Base-by-base conservation (phyloP, 192 early-diverging fungal genomes). In the Podila minutissima region DNA sequence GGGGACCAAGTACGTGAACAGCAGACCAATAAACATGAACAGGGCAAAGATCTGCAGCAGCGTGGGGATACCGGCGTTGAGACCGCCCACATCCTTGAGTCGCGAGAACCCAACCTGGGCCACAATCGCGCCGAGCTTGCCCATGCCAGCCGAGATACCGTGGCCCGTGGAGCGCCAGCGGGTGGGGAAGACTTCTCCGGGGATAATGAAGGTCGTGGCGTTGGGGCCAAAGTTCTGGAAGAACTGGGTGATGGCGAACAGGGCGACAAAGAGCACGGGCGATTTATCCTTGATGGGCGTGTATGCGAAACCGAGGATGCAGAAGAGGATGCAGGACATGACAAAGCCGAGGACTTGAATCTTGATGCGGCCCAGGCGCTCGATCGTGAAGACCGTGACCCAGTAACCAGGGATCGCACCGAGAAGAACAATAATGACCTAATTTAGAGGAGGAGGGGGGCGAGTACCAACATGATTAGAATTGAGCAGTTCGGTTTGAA, bases 211-310 rank as follows among this genome's bases (percentile, higher is more conserved):
- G 0, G 90, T 93, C 0, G 96, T 97, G 28, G 89, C 84, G 83
- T 99, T 99, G 58, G 97, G 97, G 4, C 96, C 97, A 87, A 95
- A 97, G 87, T 97, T 95, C 85, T 93, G 94, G 87, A 96, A 93
- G 79, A 94, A 86, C 64, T 92, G 86, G 2, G 91, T 89, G 19
- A 88, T 72, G 2, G 90, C 89, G 65, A 89, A 93, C 26, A 94
- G 73, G 7, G 92, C 86, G 49, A 93, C 87, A 72, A 93, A 93
- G 3, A 85, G 83, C 20, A 74, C 85, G 0, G 82, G 70, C 0
- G 91, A 94, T 17, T 64, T 81, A 71, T 86, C 86, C 57, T 86
- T 76, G 74, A 93, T 92, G 38, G 83, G 70, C 41, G 88, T 19
- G 57, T 92, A 92, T 20, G 77, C 92, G 64, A 93, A 94, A 37